Evolutionary conservation across 2,329 filamentous ascomycete species (phyloP).

Genomic region (Aureobasidium zeae): DNA sequence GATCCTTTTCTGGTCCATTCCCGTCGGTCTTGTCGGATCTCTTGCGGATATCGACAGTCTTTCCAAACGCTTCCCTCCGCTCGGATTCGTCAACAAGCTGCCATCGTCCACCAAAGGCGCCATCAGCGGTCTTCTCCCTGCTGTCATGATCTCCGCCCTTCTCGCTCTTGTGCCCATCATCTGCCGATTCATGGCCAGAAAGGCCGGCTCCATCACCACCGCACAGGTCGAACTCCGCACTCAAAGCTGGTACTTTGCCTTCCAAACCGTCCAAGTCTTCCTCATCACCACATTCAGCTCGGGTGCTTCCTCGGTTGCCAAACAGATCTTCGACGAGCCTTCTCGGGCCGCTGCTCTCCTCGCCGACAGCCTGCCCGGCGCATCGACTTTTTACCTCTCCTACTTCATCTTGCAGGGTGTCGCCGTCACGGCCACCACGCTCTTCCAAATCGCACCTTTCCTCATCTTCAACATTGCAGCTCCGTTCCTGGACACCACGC

Average conservation of each 20-base stretch:
- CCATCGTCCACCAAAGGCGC: conserved; percentile 35
- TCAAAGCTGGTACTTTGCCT: conserved; percentile 30
- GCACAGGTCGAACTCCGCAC: conserved; percentile 32
- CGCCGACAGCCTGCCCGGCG: conserved; percentile 28
- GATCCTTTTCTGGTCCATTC: conserved; percentile 40
- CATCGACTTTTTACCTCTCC: conserved; percentile 31
- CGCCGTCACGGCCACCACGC: conserved; percentile 21
- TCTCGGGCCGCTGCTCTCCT: conserved; percentile 23
- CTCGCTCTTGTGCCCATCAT: conserved; percentile 39
- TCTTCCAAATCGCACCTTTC: conserved; percentile 25
- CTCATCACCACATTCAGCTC: conserved; percentile 30
- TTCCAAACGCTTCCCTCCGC: conserved; percentile 30
- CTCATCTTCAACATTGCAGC: conserved; percentile 25
- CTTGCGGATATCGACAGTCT: conserved; percentile 39
- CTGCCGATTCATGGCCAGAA: conserved; percentile 23
- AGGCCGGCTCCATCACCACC: conserved; percentile 24
- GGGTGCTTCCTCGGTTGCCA: conserved; percentile 24
- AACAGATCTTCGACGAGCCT: conserved; percentile 26
- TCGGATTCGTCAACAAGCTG: conserved; percentile 36
- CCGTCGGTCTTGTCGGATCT: conserved; percentile 36
- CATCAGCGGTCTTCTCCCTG: conserved; percentile 38
- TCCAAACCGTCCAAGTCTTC: conserved; percentile 33
- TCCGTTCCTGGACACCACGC: conserved; percentile 31
- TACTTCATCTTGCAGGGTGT: conserved; percentile 31
- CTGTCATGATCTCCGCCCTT: conserved; percentile 35